Evolutionary conservation across 2,329 filamentous ascomycete species (phyloP), one percentile per base, ranked within the genome.

Genomic region (Fusarium sp.): DNA sequence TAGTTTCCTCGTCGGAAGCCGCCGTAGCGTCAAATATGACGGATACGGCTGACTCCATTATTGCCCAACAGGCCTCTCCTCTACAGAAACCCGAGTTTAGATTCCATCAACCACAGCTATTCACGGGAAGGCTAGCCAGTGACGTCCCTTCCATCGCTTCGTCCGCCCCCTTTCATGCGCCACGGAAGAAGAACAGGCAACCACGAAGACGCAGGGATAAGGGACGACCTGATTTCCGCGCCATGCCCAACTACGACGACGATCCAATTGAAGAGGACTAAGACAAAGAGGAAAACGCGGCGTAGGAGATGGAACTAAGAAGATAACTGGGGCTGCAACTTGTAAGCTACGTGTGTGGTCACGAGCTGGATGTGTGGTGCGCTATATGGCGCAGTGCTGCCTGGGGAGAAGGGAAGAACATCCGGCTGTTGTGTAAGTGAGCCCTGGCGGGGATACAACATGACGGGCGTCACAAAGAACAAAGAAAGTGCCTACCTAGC

Each of bases 211-310:
- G 53, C 38, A 65, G 68, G 54, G 61, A 65, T n/a, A 53, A 53
- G n/a, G 62, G 59, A 27, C 67, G 74, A 43, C 73, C 72, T 15
- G 70, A 75, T 49, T 72, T 76, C 50, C 69, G 74, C 46, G 51
- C 70, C 15, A 63, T 76, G 61, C 73, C 74, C 13, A 62, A 72
- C 52, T 68, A 73, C 47, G 58, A 72, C 13, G 71, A 61, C 15
- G 74, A 76, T 53, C 73, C 73, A 39, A 75, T 76, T 46, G 74
- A 76, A 29, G 71, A 66, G 39, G 57, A 57, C 36, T 63, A 39
- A 25, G 33, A 45, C 54, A 49, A 39, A 21, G 15, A 39, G 21
- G 19, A n/a, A 6, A 15, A 21, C 36, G 37, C 39, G 25, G 55
- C 13, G 21, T 8, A 35, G 14, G 49, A 36, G 49, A 36, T 39